phyloP scores from a whole-genome alignment of 139 green algal species.

The Chlamydomonas sp. region DNA sequence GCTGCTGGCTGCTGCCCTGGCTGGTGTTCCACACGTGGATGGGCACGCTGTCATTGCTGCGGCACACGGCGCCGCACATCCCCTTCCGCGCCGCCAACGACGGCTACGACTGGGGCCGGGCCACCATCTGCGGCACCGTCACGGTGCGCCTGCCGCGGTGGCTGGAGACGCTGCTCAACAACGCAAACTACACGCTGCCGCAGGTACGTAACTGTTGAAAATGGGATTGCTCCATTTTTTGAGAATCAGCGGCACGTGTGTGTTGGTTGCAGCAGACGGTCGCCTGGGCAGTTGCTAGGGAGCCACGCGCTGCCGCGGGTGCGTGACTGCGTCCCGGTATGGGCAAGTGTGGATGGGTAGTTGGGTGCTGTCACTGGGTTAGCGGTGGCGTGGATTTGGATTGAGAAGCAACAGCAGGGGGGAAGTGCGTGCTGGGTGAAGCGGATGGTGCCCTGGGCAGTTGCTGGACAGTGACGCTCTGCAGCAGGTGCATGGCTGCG shows the following conservation, averaged over 20 bases:
- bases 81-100: conserved; percentile 10
- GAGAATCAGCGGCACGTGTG: neutral
- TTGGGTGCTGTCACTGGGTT: neutral
- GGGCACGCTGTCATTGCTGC: conserved; percentile 43
- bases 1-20: conserved; percentile 59
- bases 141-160: conserved; percentile 52
- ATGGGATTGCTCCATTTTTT: too few species aligned
- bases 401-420: too few species aligned
- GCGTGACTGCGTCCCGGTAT: neutral
- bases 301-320: neutral
- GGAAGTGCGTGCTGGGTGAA: neutral
- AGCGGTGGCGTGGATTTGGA: neutral
- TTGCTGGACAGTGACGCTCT: neutral
- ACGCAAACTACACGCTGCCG: conserved; percentile 66
- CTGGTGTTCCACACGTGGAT: conserved; percentile 69
- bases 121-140: conserved; percentile 54
- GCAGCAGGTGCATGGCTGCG: too few species aligned
- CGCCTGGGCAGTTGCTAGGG: neutral
- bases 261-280: too few species aligned
- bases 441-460: neutral
- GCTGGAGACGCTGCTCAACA: conserved; percentile 63
- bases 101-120: conserved; percentile 48
- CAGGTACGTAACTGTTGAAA: neutral
- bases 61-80: conserved; percentile 63
- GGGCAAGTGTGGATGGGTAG: neutral